These are phyloP conservation scores for Arthroderma uncinatum DNA, from an alignment of 2,329 filamentous ascomycete genomes.

Conservation along the genomic window DNA sequence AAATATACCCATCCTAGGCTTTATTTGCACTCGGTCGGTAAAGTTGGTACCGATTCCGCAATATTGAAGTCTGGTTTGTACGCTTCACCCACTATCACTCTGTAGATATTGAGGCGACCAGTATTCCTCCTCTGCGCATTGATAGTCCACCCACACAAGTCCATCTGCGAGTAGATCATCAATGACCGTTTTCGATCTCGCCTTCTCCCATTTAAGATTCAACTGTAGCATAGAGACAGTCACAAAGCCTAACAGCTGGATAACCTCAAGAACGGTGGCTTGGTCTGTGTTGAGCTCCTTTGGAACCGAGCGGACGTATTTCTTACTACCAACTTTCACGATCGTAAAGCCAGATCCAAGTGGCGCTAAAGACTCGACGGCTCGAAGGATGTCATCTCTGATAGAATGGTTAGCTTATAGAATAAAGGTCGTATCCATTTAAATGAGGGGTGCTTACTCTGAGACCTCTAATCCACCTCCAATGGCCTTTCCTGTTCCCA, in stretches of 20 bases:
- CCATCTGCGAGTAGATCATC: slow-evolving; percentile 82
- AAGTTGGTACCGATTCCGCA: background rate
- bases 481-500: slow-evolving; percentile 61
- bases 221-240: slow-evolving; percentile 77
- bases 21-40: no score
- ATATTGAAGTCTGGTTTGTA: no score
- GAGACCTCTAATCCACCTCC: slow-evolving; percentile 66
- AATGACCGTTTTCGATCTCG: slow-evolving; percentile 75
- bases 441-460: slow-evolving; percentile 44
- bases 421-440: no score
- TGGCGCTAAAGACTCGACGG: slow-evolving; percentile 75
- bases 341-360: slow-evolving; percentile 81
- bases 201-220: slow-evolving; percentile 76
- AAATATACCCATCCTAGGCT: no score
- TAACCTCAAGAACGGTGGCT: slow-evolving; percentile 79
- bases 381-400: slow-evolving; percentile 75
- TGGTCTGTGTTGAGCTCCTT: slow-evolving; percentile 95
- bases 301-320: slow-evolving; percentile 84
- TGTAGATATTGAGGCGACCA: slow-evolving; percentile 51
- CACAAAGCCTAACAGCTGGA: slow-evolving; percentile 80
- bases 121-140: slow-evolving; percentile 79
- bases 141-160: slow-evolving; percentile 86
- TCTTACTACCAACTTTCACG: slow-evolving; percentile 67
- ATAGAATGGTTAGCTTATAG: background rate
- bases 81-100: slow-evolving; percentile 30